These are phyloP conservation scores for Alternaria sp. DNA, from an alignment of 2,329 filamentous ascomycete species.

Conservation along the genomic window DNA sequence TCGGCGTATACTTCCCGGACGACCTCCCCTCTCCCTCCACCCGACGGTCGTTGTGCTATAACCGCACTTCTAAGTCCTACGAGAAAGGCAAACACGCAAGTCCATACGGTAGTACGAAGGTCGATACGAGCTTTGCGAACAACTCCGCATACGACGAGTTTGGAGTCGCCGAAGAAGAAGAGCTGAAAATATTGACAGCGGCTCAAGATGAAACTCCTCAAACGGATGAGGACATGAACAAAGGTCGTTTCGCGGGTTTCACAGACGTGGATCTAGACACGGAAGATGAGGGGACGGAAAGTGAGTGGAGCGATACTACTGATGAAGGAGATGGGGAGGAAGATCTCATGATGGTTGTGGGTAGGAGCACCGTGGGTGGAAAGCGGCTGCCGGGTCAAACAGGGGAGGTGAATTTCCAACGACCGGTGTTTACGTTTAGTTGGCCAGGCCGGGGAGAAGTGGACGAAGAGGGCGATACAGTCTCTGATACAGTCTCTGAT, in stretches of 20 bases:
- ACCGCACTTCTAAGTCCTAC: background rate
- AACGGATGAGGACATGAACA: too few relatives aligned
- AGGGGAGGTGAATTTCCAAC: background rate
- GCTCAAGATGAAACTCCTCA: background rate
- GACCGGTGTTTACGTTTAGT: background rate
- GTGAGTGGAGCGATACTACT: background rate
- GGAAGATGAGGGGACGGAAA: background rate
- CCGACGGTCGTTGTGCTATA: background rate
- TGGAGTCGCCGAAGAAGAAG: background rate
- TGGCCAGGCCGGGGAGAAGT: background rate
- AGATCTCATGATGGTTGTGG: background rate
- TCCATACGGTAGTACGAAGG: background rate
- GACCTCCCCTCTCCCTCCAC: background rate
- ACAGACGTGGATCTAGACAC: background rate
- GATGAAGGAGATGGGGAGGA: background rate
- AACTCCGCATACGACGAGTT: background rate
- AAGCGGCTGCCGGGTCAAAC: background rate
- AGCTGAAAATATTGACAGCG: background rate
- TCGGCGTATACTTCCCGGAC: background rate
- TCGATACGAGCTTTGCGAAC: background rate
- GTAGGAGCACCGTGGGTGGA: background rate
- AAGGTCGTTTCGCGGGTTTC: background rate
- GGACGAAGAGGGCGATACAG: background rate
- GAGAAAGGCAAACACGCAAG: background rate
- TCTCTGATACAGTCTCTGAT: background rate